Base-by-base conservation (phyloP, 2,329 filamentous ascomycete genomes). In the Chalara sp. region DNA sequence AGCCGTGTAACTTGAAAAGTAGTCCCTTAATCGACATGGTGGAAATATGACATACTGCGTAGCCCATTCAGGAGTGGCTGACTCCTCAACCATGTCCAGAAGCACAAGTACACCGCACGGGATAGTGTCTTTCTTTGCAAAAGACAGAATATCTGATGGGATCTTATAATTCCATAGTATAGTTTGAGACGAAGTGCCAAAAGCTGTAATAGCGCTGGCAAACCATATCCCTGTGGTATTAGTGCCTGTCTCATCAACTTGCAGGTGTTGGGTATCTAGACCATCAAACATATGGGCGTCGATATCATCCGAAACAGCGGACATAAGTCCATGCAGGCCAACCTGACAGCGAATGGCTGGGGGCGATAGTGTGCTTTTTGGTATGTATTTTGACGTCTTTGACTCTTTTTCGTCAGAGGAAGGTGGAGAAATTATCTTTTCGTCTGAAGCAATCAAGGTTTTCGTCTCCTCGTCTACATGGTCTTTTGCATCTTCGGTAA, bases 81-180 rank as follows among this genome's bases (percentile, higher is more conserved):
- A 68, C 55, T 76, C 72, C 46, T 75, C 70, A 4, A 78, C 72
- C 4, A 79, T 59, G 21, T 65, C 69, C 1, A 83, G 63, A 21
- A 82, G 61, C n/a, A 80, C 78, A 31, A 83, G 69, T 31, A 82
- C 68, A 32, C 80, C 80, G 58, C 79, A 82, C 0, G 80, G 79
- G 1, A 84, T 72, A 0, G 75, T 76, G 13, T 76, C 73, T 32
- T 70, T 72, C 6, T 74, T 70, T 2, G 76, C 65, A 52, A 83
- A 79, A 1, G 67, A 55, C 1, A 81, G 58, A 5, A 82, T 65
- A 3, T 73, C 70, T 21, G 75, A 70, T 0, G 79, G 78, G 44
- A 82, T 80, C 50, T 73, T 72, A 66, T 80, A 82, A 60, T 76
- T 79, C 80, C 80, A 83, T 3, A 83, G 68, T 7, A 81, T 70